Base-by-base conservation (phyloP, 2,329 filamentous ascomycete genomes). In the Rutstroemia sp. region DNA sequence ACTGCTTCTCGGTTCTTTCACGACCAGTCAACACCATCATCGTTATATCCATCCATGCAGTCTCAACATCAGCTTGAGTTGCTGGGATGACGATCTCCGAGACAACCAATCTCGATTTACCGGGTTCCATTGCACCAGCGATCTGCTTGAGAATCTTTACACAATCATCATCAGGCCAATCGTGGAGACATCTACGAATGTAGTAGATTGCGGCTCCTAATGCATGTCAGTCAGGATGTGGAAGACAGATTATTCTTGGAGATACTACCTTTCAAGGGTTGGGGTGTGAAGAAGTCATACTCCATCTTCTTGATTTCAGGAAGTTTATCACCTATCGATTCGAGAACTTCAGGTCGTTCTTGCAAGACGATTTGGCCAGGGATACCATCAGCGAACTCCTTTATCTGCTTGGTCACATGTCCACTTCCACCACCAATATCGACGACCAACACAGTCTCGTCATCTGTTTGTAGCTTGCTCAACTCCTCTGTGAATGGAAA, bases 41-140 rank as follows among this genome's bases (percentile, higher is more conserved):
- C 2, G 61, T 66, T 6, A 76, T 25, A 58, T 77, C 74, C 9
- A 70, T 54, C 10, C 63, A 60, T 1, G 69, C 61, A 1, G 70
- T 65, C 42, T 70, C 59, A 62, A 63, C 71, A 25, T 68, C 62
- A 1, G 66, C 70, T 3, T 67, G 67, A 3, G 47, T 61, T 27
- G 74, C 62, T 1, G 73, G 72, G 8, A 77, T 46, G 3, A 76
- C 71, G 21, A 73, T 66, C n/a, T 77, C 75, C 53, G 74, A 71
- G 49, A 77, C 72, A 21, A 77, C 58, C 21, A 77, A 67, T 27
- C 14, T 42, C 12, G 55, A 57, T 14, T 21, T 16, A 1, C 18
- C 42, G 1, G 44, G 19, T 10, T 25, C 19, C 44, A 57, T 53
- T 25, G 55, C 55, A 23, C 19, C 50, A 37, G 50, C 50, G 30